These are phyloP conservation scores for Suillus decipiens DNA, from an alignment of 768 basidiomycete genomes.

Conservation along the genomic window DNA sequence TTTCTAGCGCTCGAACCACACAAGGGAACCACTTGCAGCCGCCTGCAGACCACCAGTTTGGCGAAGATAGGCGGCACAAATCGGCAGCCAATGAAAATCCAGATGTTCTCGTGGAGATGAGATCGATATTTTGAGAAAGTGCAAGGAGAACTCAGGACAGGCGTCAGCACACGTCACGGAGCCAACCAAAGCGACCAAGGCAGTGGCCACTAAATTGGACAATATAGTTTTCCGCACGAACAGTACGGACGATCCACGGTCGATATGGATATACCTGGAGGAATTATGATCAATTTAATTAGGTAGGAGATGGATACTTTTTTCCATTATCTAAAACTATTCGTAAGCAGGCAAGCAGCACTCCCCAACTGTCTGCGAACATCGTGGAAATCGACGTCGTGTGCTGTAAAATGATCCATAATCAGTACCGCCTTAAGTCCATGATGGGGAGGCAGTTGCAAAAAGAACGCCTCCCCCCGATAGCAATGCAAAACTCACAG, in stretches of 20 bases:
- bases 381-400: slow-evolving; percentile 97
- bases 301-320: slow-evolving; percentile 8
- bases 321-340: slow-evolving; percentile 25
- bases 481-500: slow-evolving; percentile 57
- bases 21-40: background rate
- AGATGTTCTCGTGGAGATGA: slow-evolving; percentile 5
- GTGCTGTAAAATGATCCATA: slow-evolving; percentile 57
- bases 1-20: background rate
- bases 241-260: slow-evolving; percentile 12
- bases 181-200: background rate
- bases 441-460: slow-evolving; percentile 8
- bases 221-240: slow-evolving; percentile 9
- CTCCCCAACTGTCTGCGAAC: slow-evolving; percentile 84
- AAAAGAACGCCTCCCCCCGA: background rate
- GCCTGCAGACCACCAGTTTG: background rate
- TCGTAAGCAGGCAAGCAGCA: slow-evolving; percentile 61
- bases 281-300: slow-evolving; percentile 9
- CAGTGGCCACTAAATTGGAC: background rate
- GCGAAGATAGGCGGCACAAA: background rate
- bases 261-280: slow-evolving; percentile 10
- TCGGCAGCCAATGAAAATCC: slow-evolving; percentile 8
- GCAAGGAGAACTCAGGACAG: background rate
- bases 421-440: slow-evolving; percentile 14
- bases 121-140: slow-evolving; percentile 6
- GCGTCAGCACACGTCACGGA: slow-evolving; percentile 3